Conservation (phyloP, 768 basidiomycete genomes). For the Tulasnella sp. region DNA sequence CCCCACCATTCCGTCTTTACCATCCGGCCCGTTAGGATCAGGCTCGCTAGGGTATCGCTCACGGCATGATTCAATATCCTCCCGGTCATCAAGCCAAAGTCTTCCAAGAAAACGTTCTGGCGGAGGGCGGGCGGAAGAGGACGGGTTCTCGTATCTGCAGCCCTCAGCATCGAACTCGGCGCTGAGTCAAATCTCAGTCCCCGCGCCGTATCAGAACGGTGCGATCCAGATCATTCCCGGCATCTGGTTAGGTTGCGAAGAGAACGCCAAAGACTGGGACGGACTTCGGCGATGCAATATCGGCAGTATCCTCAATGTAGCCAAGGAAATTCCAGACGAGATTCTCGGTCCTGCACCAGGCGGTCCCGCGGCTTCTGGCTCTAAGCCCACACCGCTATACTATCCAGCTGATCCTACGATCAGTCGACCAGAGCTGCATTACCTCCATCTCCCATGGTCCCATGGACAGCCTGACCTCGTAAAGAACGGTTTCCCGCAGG, state of each 20-base stretch:
- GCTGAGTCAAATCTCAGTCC: slow-evolving; percentile 26
- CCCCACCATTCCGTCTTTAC: slow-evolving; percentile 59
- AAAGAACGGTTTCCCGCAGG: slow-evolving; percentile 67
- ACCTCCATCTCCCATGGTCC: slow-evolving; percentile 87
- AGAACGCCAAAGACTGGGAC: slow-evolving; percentile 81
- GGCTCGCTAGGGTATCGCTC: slow-evolving; percentile 4
- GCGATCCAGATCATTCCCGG: slow-evolving; percentile 81
- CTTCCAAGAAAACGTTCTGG: slow-evolving; percentile 33
- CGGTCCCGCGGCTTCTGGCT: slow-evolving; percentile 36
- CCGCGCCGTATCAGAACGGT: slow-evolving; percentile 66
- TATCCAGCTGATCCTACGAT: slow-evolving; percentile 62
- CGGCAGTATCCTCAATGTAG: slow-evolving; percentile 81
- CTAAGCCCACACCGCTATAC: slow-evolving; percentile 44
- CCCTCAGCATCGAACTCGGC: slow-evolving; percentile 13
- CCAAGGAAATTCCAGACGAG: slow-evolving; percentile 68
- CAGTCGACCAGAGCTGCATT: slow-evolving; percentile 76
- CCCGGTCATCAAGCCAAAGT: slow-evolving; percentile 14
- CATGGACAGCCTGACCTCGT: slow-evolving; percentile 92
- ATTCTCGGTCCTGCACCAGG: slow-evolving; percentile 40
- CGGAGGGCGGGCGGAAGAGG: slow-evolving; percentile 57
- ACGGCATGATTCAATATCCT: slow-evolving; percentile 23
- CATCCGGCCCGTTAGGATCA: slow-evolving; percentile 33
- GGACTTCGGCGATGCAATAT: slow-evolving; percentile 68
- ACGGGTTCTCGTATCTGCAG: slow-evolving; percentile 53
- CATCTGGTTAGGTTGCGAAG: slow-evolving; percentile 87